These are phyloP conservation scores for Mycena belliarum DNA, from an alignment of 768 basidiomycete genomes.

Conservation along the genomic window DNA sequence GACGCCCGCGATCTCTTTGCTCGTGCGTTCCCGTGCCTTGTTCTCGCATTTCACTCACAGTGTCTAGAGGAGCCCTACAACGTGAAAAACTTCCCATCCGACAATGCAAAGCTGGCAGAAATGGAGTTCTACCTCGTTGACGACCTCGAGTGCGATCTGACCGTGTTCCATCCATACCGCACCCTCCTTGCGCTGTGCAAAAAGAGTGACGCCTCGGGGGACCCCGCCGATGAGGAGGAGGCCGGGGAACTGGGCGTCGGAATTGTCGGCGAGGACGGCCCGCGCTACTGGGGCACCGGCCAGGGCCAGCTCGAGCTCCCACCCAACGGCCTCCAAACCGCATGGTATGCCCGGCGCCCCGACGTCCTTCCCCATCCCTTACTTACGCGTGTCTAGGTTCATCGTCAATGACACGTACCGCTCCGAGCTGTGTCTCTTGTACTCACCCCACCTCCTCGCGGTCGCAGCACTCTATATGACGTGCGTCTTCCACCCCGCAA, in stretches of 20 bases:
- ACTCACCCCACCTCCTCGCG: conserved; percentile 94
- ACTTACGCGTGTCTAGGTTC: conserved; percentile 53
- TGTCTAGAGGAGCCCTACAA: conserved; percentile 62
- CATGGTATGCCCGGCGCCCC: conserved; percentile 62
- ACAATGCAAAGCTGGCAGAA: conserved; percentile 91
- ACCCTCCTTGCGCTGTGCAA: conserved; percentile 79
- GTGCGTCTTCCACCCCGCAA: conserved; percentile 69
- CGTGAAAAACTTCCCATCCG: conserved; percentile 79
- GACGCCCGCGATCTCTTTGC: conserved; percentile 81
- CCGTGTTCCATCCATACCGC: conserved; percentile 94
- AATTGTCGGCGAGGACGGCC: conserved; percentile 49
- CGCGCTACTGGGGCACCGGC: conserved; percentile 78
- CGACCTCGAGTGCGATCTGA: conserved; percentile 93
- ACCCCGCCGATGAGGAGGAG: conserved; percentile 42
- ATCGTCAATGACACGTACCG: conserved; percentile 96
- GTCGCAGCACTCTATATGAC: conserved; percentile 90
- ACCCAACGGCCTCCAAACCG: conserved; percentile 80
- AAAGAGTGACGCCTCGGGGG: conserved; percentile 42
- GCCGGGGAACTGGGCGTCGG: conserved; percentile 59
- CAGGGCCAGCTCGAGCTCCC: conserved; percentile 77
- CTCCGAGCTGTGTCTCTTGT: conserved; percentile 88
- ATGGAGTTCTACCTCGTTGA: conserved; percentile 99
- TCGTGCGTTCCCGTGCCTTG: conserved; percentile 43
- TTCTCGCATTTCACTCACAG: not conserved
- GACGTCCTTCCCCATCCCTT: not conserved